Evolutionary conservation across 2,329 filamentous ascomycete species (phyloP), one percentile per base, ranked within the genome.

Genomic region (Colletotrichum sp.): DNA sequence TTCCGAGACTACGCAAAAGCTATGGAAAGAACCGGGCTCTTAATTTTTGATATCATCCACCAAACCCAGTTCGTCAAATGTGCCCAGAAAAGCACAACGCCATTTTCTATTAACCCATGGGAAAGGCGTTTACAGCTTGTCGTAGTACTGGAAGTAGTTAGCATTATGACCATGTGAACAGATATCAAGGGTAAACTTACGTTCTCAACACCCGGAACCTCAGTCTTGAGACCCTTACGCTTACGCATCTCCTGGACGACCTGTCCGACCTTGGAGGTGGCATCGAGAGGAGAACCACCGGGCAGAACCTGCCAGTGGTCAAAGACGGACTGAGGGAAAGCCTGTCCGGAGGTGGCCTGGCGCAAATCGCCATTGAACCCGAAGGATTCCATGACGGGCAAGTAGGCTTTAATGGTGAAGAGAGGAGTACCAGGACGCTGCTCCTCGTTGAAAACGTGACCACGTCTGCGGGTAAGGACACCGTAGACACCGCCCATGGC

Each of bases 401-500:
- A 92, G 91, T 98, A 98, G 78, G 96, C 95, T 93, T 98, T 98
- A 92, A 99, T 95, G 89, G 95, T 99, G 95, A 99, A 99, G 79
- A 99, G 95, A 89, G 97, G 97, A 87, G 97, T 99, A 89, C 97
- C 97, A 79, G 96, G 95, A 86, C 97, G 95, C 92, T 99, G 97
- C 92, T 98, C 95, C 92, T 99, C 97, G 87, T 91, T 91, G 93
- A 99, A 98, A 89, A 99, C 97, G 93, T 99, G 96, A 92, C 97
- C 97, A 95, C 97, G 94, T 88, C 96, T 92, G 86, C 96, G 95
- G 89, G 96, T 98, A 84, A 99, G 95, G 86, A 98, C 96, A 94
- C 96, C 95, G 90, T 99, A 99, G 89, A 99, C 98, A 93, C 97
- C 97, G 92, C 97, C 97, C 97, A 99, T 99, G 87, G 97, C 96